Evolutionary conservation across 352 stramenopile species (phyloP).

Genomic region (Pythium rhizo-oryzae): DNA sequence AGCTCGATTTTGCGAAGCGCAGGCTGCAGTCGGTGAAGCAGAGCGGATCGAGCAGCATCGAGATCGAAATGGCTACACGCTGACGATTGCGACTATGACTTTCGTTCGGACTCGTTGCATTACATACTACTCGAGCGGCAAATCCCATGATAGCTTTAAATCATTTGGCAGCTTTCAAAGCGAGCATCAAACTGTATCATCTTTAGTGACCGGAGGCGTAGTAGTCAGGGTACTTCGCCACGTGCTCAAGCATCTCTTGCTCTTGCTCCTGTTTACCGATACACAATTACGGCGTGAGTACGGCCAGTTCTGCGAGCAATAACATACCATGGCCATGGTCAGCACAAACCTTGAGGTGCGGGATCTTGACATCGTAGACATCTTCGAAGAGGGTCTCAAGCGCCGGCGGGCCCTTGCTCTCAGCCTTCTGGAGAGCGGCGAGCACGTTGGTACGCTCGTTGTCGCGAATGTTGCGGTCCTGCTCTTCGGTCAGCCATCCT

Average conservation of each 20-base stretch:
- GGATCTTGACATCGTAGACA: conserved; percentile 96
- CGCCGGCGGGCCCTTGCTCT: conserved; percentile 90
- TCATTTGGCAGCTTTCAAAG: not conserved
- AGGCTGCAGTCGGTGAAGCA: conserved; percentile 31
- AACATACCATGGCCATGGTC: not conserved
- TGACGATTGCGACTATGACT: not conserved
- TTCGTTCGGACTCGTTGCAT: not conserved
- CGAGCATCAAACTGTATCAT: not conserved
- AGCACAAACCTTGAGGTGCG: conserved; percentile 80
- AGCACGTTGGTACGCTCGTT: conserved; percentile 92
- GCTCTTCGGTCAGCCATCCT: conserved; percentile 89
- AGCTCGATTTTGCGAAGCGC: conserved; percentile 68
- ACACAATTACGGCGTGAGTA: not conserved
- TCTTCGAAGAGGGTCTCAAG: conserved; percentile 96
- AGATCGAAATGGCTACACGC: conserved; percentile 28
- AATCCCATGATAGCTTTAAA: conserved; percentile 12
- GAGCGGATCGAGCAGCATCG: not conserved
- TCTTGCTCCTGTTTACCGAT: conserved; percentile 87
- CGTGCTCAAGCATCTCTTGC: conserved; percentile 87
- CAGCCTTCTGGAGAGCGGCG: conserved; percentile 85
- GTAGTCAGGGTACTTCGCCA: conserved; percentile 93
- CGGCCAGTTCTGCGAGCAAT: too few species aligned
- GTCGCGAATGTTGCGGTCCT: conserved; percentile 86
- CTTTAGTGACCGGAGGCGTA: conserved; percentile 67
- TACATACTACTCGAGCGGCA: not conserved